Conservation (phyloP, 2,329 filamentous ascomycete species). For the Stachybotrys chartarum region DNA sequence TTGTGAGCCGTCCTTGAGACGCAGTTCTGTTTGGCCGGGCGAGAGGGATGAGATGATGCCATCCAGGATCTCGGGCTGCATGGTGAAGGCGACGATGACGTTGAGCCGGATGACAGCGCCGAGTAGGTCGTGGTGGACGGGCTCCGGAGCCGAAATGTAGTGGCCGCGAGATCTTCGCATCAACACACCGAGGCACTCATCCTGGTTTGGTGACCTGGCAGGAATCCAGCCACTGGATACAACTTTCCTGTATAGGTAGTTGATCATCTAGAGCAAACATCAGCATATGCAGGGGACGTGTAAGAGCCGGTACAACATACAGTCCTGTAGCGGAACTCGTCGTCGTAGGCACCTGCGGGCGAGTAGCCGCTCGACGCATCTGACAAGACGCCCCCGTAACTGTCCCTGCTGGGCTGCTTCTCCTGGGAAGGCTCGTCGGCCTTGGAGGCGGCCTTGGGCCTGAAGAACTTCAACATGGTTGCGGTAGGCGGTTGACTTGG, state of each 20-base stretch:
- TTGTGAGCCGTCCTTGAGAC: constrained; percentile 32
- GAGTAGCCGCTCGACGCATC: not conserved
- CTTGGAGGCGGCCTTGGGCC: not conserved
- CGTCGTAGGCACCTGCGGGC: constrained; percentile 10
- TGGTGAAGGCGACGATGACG: constrained; percentile 38
- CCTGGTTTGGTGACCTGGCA: constrained; percentile 7
- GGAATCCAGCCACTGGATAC: constrained; percentile 22
- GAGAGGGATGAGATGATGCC: constrained; percentile 33
- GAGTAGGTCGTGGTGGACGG: constrained; percentile 27
- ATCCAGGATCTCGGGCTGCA: constrained; percentile 38
- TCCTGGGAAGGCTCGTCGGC: not conserved
- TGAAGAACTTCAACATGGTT: not conserved
- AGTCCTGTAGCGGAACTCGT: constrained; percentile 23
- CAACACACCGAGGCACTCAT: constrained; percentile 26
- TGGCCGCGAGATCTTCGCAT: constrained; percentile 29
- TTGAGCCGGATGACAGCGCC: constrained; percentile 36
- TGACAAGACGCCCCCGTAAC: not conserved
- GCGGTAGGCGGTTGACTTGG: not conserved
- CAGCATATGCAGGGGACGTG: not conserved
- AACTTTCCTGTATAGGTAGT: constrained; percentile 19
- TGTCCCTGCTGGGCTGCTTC: not conserved
- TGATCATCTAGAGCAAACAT: constrained; percentile 17
- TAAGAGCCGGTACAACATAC: constrained; percentile 8
- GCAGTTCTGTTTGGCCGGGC: constrained; percentile 32
- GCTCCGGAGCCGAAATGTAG: constrained; percentile 33